Evolutionary conservation across 768 basidiomycete species (phyloP).

Genomic region (Kwoniella sp.): DNA sequence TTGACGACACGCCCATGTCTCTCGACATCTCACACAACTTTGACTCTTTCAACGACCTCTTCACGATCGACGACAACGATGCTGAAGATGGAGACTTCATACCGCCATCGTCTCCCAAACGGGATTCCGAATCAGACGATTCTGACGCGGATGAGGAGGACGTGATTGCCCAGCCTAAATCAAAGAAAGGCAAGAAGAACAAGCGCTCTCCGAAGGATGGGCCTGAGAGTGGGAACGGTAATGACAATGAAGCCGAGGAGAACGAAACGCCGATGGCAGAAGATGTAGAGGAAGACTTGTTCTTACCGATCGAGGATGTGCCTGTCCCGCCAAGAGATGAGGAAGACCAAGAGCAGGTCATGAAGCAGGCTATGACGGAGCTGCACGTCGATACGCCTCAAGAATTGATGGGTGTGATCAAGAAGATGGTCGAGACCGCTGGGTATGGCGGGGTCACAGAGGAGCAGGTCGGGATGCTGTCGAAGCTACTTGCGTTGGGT

Average conservation of each 20-base stretch:
- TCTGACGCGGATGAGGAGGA: slow-evolving; percentile 22
- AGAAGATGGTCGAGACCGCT: slow-evolving; percentile 35
- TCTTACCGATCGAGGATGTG: slow-evolving; percentile 39
- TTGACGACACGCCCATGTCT: slow-evolving; percentile 16
- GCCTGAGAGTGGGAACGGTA: slow-evolving; percentile 1
- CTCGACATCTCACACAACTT: slow-evolving; percentile 16
- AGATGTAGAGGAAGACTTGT: slow-evolving; percentile 36
- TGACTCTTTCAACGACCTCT: slow-evolving; percentile 20
- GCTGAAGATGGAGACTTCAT: slow-evolving; percentile 29
- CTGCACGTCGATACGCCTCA: slow-evolving; percentile 35
- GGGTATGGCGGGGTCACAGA: slow-evolving; percentile 30
- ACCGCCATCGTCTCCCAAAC: slow-evolving; percentile 25
- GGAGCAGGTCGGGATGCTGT: slow-evolving; percentile 31
- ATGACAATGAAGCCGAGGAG: not conserved
- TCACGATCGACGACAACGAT: slow-evolving; percentile 28
- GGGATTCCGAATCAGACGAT: slow-evolving; percentile 17
- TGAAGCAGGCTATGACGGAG: slow-evolving; percentile 33
- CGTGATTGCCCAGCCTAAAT: not conserved
- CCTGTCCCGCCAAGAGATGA: slow-evolving; percentile 23
- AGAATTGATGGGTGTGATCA: slow-evolving; percentile 29
- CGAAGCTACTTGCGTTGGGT: slow-evolving; percentile 24
- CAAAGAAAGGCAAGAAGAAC: slow-evolving; percentile 1
- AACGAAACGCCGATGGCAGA: slow-evolving; percentile 19
- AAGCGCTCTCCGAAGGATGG: not conserved
- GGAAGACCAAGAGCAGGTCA: slow-evolving; percentile 25